These are phyloP conservation scores for Aureobasidium melanogenum DNA, from an alignment of 2,329 filamentous ascomycete genomes.

Conservation along the genomic window DNA sequence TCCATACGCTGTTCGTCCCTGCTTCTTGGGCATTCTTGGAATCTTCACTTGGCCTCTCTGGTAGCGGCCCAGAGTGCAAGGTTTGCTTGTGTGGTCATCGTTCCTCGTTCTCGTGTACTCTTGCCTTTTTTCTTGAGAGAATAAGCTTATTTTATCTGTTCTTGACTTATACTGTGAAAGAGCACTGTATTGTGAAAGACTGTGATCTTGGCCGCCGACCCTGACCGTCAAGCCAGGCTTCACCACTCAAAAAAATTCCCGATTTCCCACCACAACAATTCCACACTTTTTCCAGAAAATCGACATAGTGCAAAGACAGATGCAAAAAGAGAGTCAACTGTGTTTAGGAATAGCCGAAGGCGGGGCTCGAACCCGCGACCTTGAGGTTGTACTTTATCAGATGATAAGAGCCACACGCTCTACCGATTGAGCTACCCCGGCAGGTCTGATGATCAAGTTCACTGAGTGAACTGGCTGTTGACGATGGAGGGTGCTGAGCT, in stretches of 20 bases:
- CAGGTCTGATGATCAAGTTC: slow-evolving; percentile 15
- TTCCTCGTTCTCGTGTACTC: background rate
- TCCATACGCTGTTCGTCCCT: too few relatives aligned
- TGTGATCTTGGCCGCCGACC: background rate
- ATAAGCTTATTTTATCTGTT: too few relatives aligned
- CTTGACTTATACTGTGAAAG: too few relatives aligned
- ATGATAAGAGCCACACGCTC: slow-evolving; percentile 38
- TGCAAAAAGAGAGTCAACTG: background rate
- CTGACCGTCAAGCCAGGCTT: background rate
- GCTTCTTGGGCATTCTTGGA: background rate
- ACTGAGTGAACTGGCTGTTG: background rate
- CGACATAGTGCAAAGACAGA: background rate
- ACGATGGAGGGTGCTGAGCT: background rate
- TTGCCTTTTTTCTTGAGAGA: background rate
- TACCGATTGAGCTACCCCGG: slow-evolving; percentile 41
- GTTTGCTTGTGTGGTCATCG: too few relatives aligned
- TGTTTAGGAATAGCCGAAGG: slow-evolving; percentile 19
- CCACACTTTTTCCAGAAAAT: too few relatives aligned
- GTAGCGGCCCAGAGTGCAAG: background rate
- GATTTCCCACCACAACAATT: background rate
- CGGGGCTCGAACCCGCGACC: slow-evolving; percentile 20
- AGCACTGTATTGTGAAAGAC: too few relatives aligned
- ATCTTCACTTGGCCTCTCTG: background rate
- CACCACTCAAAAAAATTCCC: background rate
- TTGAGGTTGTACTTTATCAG: slow-evolving; percentile 14